Percentiles rank a stretch among this genome's conserved stretches.
phyloP scores from a whole-genome alignment of 495 filamentous ascomycete genomes.

The Podospora pseudoanserina region DNA sequence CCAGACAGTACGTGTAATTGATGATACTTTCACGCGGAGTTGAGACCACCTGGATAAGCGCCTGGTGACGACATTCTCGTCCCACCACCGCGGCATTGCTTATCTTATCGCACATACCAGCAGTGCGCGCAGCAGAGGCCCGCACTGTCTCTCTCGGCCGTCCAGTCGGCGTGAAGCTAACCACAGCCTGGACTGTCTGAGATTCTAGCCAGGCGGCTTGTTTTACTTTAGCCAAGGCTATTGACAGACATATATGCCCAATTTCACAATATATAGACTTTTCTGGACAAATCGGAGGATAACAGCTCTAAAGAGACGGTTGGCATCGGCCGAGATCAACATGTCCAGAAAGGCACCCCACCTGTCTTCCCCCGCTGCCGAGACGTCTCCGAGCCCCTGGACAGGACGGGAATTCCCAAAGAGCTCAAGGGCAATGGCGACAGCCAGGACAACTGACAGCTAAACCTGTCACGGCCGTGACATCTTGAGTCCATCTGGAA shows the following conservation, averaged over 20 bases:
- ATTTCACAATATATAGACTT: not conserved
- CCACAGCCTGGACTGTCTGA: not conserved
- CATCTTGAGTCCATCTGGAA: not conserved
- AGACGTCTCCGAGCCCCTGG: constrained; percentile 9
- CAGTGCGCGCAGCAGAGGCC: not conserved
- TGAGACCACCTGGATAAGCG: not conserved
- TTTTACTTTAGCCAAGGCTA: not conserved
- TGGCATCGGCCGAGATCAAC: constrained; percentile 14
- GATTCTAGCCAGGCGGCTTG: not conserved
- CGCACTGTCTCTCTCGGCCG: not conserved
- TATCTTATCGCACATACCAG: not conserved
- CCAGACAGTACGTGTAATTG: not conserved
- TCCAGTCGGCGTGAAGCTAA: not conserved
- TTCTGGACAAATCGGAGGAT: not conserved
- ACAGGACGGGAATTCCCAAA: not conserved
- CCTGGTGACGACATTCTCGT: not conserved
- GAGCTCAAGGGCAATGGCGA: not conserved
- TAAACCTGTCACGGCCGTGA: not conserved
- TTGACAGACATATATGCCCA: not conserved
- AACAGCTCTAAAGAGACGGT: constrained; percentile 9
- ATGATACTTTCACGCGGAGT: not conserved
- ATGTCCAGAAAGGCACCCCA: constrained; percentile 6
- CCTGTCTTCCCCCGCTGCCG: constrained; percentile 14
- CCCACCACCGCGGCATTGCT: constrained; percentile 6
- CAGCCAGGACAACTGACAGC: not conserved